Conservation (phyloP, 2,329 filamentous ascomycete species). For the Sporothrix phasma region DNA sequence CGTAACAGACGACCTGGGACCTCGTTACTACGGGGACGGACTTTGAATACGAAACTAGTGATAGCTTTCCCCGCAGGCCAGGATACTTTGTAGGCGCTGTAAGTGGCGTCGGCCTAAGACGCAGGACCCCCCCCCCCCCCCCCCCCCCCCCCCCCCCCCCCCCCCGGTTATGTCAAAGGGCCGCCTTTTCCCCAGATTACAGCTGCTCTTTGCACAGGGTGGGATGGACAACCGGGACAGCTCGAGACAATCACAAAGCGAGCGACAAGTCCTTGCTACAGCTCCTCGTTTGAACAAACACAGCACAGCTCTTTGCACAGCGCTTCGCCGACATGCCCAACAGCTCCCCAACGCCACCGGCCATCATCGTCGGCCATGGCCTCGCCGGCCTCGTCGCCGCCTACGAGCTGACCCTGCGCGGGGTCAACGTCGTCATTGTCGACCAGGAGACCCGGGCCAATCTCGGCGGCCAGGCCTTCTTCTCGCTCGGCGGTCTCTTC, state of each 20-base stretch:
- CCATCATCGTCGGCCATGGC: constrained; percentile 47
- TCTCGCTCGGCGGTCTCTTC: constrained; percentile 54
- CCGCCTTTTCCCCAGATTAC: background rate
- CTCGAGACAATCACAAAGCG: no score
- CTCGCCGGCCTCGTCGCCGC: constrained; percentile 51
- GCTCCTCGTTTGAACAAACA: no score
- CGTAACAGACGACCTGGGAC: no score
- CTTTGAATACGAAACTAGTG: no score
- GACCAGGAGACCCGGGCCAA: constrained; percentile 49
- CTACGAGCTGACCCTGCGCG: constrained; percentile 42
- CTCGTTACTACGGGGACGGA: no score
- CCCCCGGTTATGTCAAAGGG: background rate
- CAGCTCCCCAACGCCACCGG: constrained; percentile 25
- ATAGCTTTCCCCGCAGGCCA: constrained; percentile 4
- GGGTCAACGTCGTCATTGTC: constrained; percentile 41
- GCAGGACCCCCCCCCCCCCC: background rate
- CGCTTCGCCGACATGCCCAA: background rate
- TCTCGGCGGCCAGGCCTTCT: constrained; percentile 53
- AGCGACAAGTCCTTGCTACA: no score
- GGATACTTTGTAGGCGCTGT: background rate
- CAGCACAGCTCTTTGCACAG: background rate
- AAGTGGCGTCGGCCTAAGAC: background rate
- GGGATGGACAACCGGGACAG: no score
- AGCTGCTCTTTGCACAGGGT: background rate
- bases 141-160: no score